These are phyloP conservation scores for Sistotremastrum suecicum DNA, from an alignment of 768 basidiomycete genomes.

Conservation along the genomic window DNA sequence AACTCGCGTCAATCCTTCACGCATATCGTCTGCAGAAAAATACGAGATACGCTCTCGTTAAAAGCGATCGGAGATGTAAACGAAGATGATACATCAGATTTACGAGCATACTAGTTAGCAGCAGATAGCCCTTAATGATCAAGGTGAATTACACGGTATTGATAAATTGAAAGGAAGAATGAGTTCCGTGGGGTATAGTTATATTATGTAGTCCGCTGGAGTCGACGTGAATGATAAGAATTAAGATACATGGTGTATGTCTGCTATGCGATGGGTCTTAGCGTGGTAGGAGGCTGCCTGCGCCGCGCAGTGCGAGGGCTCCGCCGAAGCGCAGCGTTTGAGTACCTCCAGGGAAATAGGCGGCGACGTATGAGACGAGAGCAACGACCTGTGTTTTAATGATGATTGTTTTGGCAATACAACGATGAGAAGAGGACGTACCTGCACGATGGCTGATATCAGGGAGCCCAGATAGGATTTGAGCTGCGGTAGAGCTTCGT, in stretches of 20 bases:
- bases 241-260: neutral
- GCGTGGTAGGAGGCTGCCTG: conserved; percentile 68
- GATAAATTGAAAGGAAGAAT: too few species aligned
- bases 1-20: too few species aligned
- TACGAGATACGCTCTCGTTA: too few species aligned
- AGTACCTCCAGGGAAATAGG: conserved; percentile 89
- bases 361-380: conserved; percentile 77
- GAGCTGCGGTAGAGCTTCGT: conserved; percentile 28
- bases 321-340: conserved; percentile 72
- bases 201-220: neutral
- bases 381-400: conserved; percentile 45
- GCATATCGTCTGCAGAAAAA: too few species aligned
- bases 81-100: too few species aligned
- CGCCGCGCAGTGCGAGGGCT: conserved; percentile 70
- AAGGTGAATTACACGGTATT: too few species aligned
- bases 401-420: neutral
- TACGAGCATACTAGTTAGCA: too few species aligned
- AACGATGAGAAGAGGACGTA: conserved; percentile 14
- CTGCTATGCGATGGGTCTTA: conserved; percentile 18
- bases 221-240: neutral
- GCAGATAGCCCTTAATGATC: too few species aligned
- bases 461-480: conserved; percentile 82
- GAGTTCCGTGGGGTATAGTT: neutral
- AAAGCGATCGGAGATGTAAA: too few species aligned
- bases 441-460: conserved; percentile 68